Base-by-base conservation (phyloP, 345 rosid genomes). In the Pelargonium nanum region DNA sequence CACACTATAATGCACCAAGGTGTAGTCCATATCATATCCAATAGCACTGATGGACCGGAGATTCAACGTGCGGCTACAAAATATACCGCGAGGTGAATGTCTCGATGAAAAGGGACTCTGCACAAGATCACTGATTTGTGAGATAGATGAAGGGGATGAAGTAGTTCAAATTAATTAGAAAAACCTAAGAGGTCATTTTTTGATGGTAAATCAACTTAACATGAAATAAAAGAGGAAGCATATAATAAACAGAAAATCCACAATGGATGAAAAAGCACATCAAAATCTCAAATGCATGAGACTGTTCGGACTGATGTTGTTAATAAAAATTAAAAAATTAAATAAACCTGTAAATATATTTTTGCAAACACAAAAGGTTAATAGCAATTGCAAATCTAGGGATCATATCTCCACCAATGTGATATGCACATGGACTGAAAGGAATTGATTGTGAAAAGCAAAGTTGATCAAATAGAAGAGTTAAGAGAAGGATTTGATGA, bases 1-100 rank as follows among this genome's bases (percentile, higher is more conserved):
- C 74, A 92, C 96, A 74, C 89, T 92, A 75, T 89, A 92, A 61
- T 92, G 98, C 61, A 92, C 80, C 85, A 92, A 74, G 68, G 98
- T 92, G 73, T 92, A 92, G 79, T 92, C 98, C 98, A 92, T 92
- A 80, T 92, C 98, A 66, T 92, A 92, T 68, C 98, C 98, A 72
- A 92, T 92, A 22, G 83, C 95, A 80, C 95, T 89, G 59, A 92
- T 89, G 55, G 98, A 92, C 59, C 96, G 85, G 22, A 92, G 86
- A 76, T 92, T 89, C 79, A 92, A 68, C 17, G 96, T 92, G 57
- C 98, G 92, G 69, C 80, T 92, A 74, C 98, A 92, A 68, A 92
- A 92, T 65, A 92, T 87, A 61, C 98, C 98, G 23, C 91, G 86
- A 68, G 96, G 80, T 53, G 96, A 89, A 71, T 78, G 76, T 75